Conservation (phyloP, 2,329 filamentous ascomycete genomes). For the Aspergillus sp. region DNA sequence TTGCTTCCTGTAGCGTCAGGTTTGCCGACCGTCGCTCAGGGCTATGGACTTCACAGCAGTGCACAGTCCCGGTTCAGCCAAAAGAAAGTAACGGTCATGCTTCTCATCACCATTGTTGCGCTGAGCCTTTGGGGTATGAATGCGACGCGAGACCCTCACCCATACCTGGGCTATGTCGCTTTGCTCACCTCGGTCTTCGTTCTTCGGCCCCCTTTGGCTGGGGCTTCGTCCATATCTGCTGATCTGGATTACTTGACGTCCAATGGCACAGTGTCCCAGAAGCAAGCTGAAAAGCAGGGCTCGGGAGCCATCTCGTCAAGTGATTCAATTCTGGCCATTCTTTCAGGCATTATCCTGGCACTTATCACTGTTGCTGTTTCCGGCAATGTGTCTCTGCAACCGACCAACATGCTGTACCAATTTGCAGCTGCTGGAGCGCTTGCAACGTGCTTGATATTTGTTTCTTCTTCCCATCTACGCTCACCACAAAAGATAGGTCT, state of each 20-base stretch:
- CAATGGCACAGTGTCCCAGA: slow-evolving; percentile 11
- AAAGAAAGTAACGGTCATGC: slow-evolving; percentile 31
- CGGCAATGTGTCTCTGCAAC: slow-evolving; percentile 23
- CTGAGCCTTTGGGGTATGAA: slow-evolving; percentile 34
- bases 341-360: slow-evolving; percentile 30
- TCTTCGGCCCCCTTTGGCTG: slow-evolving; percentile 51
- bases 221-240: slow-evolving; percentile 12
- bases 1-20: slow-evolving; percentile 51
- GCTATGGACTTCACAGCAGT: slow-evolving; percentile 13
- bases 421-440: slow-evolving; percentile 27
- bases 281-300: slow-evolving; percentile 6
- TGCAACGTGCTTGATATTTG: slow-evolving; percentile 30
- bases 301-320: slow-evolving; percentile 20
- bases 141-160: slow-evolving; percentile 37
- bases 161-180: slow-evolving; percentile 51
- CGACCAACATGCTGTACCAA: slow-evolving; percentile 28
- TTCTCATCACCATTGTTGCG: slow-evolving; percentile 27
- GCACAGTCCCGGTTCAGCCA: slow-evolving; percentile 25
- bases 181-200: slow-evolving; percentile 50
- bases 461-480: slow-evolving; percentile 28
- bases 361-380: slow-evolving; percentile 28
- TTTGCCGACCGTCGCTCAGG: slow-evolving; percentile 34
- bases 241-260: slow-evolving; percentile 26
- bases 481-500: slow-evolving; percentile 38
- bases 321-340: slow-evolving; percentile 32